A percentile compares a stretch with the other conserved stretches of the same genome.
phyloP scores from a whole-genome alignment of 1,139 yeast species.

The Pichia sp. region DNA sequence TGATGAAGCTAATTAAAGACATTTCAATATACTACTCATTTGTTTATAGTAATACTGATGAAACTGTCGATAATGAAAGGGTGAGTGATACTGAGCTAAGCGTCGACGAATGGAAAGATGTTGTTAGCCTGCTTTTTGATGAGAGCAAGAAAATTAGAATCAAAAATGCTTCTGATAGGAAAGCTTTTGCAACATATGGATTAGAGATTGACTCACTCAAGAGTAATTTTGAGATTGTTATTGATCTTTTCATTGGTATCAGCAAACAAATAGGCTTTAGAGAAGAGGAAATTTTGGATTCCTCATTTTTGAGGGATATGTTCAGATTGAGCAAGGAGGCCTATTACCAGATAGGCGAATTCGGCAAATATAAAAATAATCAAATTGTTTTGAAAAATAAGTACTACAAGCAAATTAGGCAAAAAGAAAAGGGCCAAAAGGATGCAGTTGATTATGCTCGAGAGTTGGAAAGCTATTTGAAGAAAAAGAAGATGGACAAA shows the following conservation, averaged over 20 bases:
- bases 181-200: conserved; percentile 20
- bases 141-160: conserved; percentile 20
- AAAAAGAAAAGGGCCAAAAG: conserved; percentile 3
- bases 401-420: conserved; percentile 10
- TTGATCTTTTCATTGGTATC: conserved; percentile 18
- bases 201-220: conserved; percentile 14
- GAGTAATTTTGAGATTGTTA: conserved; percentile 28
- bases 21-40: conserved; percentile 30
- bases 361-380: conserved; percentile 7
- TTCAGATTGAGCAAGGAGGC: conserved; percentile 25
- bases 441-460: conserved; percentile 26
- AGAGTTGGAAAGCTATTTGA: conserved; percentile 25
- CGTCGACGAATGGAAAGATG: conserved; percentile 23
- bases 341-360: conserved; percentile 15
- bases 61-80: conserved; percentile 21
- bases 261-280: conserved; percentile 23
- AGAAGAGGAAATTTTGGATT: conserved; percentile 20
- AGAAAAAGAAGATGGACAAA: conserved; percentile 20
- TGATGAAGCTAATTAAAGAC: conserved; percentile 24
- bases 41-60: conserved; percentile 26
- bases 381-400: conserved; percentile 9
- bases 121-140: conserved; percentile 24
- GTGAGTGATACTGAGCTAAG: conserved; percentile 28
- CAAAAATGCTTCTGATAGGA: conserved; percentile 21
- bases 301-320: conserved; percentile 24